These are phyloP conservation scores for Coprinopsis cinerea DNA, from an alignment of 768 basidiomycete species.

Conservation along the genomic window DNA sequence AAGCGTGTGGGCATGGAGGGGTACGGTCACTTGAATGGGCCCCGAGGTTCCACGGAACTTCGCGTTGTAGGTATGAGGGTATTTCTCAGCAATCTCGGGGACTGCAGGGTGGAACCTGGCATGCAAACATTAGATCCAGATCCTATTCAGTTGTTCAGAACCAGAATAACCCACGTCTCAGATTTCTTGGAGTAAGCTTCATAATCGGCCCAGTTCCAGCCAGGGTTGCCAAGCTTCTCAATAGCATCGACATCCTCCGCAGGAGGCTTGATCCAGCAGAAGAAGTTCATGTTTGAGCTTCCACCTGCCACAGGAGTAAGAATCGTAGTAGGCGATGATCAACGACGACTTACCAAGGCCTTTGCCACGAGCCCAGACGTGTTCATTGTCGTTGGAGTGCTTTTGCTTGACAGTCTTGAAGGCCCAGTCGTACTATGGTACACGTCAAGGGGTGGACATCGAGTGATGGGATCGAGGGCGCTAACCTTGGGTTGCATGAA, in stretches of 20 bases:
- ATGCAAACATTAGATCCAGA: neutral
- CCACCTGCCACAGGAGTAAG: conserved; percentile 32
- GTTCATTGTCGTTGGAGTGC: conserved; percentile 19
- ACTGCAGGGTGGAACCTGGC: conserved; percentile 23
- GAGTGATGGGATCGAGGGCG: too few relatives aligned
- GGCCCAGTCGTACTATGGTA: conserved; percentile 37
- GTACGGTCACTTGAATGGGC: conserved; percentile 24
- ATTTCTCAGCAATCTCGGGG: conserved; percentile 20
- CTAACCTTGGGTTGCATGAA: conserved; percentile 24
- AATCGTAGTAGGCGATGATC: neutral
- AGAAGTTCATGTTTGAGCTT: conserved; percentile 39
- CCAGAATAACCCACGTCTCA: conserved; percentile 26
- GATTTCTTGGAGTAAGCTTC: conserved; percentile 30
- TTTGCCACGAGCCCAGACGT: conserved; percentile 26
- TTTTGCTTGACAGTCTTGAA: conserved; percentile 26
- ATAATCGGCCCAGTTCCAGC: conserved; percentile 48
- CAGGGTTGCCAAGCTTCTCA: conserved; percentile 47
- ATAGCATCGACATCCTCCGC: conserved; percentile 26
- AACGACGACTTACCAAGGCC: conserved; percentile 22
- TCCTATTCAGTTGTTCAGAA: neutral
- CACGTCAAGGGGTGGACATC: too few relatives aligned
- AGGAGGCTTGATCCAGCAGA: conserved; percentile 27
- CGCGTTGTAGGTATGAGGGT: conserved; percentile 22
- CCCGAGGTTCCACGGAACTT: conserved; percentile 21
- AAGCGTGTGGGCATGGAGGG: conserved; percentile 21